Percentiles rank a stretch among this genome's conserved stretches.
Evolutionary conservation across 2,329 filamentous ascomycete genomes (phyloP).

Genomic region (Parastagonospora avenae): DNA sequence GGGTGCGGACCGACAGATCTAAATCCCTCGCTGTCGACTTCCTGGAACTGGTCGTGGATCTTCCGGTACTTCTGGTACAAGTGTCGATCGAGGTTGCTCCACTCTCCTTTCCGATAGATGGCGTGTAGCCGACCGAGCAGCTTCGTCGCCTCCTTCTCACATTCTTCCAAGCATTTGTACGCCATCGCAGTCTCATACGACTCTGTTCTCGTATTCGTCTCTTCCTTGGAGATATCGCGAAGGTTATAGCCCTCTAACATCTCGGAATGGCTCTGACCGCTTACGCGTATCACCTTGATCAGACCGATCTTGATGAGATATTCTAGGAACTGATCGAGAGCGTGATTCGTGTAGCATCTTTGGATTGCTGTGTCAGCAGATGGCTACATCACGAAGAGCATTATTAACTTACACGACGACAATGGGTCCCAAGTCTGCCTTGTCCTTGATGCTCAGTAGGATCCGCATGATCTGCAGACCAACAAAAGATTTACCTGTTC

Average conservation of each 20-base stretch:
- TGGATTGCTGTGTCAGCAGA: no score
- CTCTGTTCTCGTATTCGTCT: conserved; percentile 27
- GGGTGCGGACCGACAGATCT: conserved; percentile 23
- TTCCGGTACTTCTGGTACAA: conserved; percentile 14
- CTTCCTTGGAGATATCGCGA: conserved; percentile 26
- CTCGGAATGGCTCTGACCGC: conserved; percentile 61
- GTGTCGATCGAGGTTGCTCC: conserved; percentile 20
- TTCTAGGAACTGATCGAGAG: conserved; percentile 63
- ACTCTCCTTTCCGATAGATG: conserved; percentile 12
- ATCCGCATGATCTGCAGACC: conserved; percentile 64
- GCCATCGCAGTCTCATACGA: conserved; percentile 8
- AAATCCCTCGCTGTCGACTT: conserved; percentile 21
- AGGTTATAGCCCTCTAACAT: conserved; percentile 59
- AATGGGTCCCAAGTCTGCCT: conserved; percentile 51
- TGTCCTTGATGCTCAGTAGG: conserved; percentile 53
- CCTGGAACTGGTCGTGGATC: conserved; percentile 25
- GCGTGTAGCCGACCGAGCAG: conserved; percentile 13
- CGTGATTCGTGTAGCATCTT: conserved; percentile 58
- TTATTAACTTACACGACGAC: conserved; percentile 40
- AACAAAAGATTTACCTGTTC: conserved; percentile 70
- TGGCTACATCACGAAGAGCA: not conserved
- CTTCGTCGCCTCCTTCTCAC: conserved; percentile 4
- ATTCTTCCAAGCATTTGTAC: conserved; percentile 19
- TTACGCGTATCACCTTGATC: conserved; percentile 64
- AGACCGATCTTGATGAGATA: conserved; percentile 58